A percentile compares a stretch with the other conserved stretches of the same genome.
These are phyloP conservation scores for Carnegiea gigantea DNA, from an alignment of 179 eudicot species.

Conservation along the genomic window DNA sequence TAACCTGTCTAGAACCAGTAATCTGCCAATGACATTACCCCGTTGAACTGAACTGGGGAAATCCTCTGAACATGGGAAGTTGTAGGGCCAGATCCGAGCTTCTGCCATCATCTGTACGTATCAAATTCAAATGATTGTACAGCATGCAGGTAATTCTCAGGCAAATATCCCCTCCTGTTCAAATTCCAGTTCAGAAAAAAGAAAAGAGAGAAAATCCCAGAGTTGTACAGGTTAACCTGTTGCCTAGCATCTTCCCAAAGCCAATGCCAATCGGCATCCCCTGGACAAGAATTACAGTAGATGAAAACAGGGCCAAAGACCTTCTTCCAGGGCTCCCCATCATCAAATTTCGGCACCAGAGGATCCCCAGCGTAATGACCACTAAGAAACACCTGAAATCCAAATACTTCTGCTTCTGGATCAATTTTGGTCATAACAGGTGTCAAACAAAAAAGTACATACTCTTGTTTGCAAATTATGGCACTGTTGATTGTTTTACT, in stretches of 20 bases:
- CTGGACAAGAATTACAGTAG: conserved; percentile 62
- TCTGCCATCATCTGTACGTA: conserved; percentile 44
- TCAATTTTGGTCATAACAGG: conserved; percentile 9
- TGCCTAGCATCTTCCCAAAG: conserved; percentile 88
- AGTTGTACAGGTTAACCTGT: conserved; percentile 47
- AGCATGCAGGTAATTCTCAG: background rate
- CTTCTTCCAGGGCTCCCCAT: conserved; percentile 87
- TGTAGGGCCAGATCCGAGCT: conserved; percentile 70
- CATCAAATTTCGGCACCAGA: conserved; percentile 50
- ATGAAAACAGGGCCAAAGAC: conserved; percentile 92
- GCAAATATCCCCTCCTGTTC: background rate
- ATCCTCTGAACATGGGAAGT: conserved; percentile 72
- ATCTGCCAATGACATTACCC: conserved; percentile 63
- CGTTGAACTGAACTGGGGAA: conserved; percentile 54
- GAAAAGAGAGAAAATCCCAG: background rate
- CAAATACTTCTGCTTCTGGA: background rate
- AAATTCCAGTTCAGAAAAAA: background rate
- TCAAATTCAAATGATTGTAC: background rate
- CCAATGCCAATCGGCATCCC: conserved; percentile 40
- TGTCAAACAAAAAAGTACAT: background rate
- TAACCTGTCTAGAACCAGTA: conserved; percentile 71
- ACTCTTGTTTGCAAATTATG: conserved; percentile 6
- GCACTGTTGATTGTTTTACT: conserved; percentile 27
- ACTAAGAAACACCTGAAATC: conserved; percentile 68
- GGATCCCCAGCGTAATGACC: conserved; percentile 86